Base-by-base conservation (phyloP, 2,329 filamentous ascomycete species). In the Diaporthe sp. region DNA sequence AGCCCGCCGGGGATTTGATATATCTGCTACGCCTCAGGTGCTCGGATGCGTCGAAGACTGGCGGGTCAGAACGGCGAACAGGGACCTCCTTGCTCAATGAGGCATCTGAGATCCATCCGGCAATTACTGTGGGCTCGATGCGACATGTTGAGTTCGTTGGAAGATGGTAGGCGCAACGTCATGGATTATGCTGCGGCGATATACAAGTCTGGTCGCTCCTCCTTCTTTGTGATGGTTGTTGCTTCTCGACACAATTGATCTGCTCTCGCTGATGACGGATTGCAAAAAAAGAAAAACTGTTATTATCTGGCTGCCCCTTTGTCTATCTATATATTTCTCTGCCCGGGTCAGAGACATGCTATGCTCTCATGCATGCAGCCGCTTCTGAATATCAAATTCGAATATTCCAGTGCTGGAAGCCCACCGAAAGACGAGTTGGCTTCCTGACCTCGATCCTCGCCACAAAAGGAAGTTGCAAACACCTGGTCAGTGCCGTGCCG, bases 41-140 rank as follows among this genome's bases (percentile, higher is more conserved):
- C 33, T 68, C 64, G 47, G 22, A 25, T 54, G 64, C 47, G 45
- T 68, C 45, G 47, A 25, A 17, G 47, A 30, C 58, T 68, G 45
- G 70, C 60, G 50, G 57, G 35, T 54, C 50, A 40, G 61, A 35
- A 60, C n/a, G 17, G 64, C 42, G 40, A 40, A 54, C 69, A 72
- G 54, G 69, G 69, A 40, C 42, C 54, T 71, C 67, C 67, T 71
- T 71, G 67, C 50, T 71, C 55, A 22, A 25, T 50, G 28, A 38
- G 9, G 58, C 45, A 45, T 28, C 64, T 67, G 64, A 67, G 64
- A 40, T 68, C 64, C 64, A 52, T 68, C 22, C n/a, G 47, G 33
- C 64, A 54, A 54, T 52, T 68, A 68, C 64, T 68, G 47, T 68
- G 33, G 64, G 64, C 47, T 67, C 45, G 47, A 68, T 68, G 47